A percentile compares a stretch with the other conserved stretches of the same genome.
These are phyloP conservation scores for Elongisporangium prolatum DNA, from an alignment of 352 stramenopile species.

Conservation along the genomic window DNA sequence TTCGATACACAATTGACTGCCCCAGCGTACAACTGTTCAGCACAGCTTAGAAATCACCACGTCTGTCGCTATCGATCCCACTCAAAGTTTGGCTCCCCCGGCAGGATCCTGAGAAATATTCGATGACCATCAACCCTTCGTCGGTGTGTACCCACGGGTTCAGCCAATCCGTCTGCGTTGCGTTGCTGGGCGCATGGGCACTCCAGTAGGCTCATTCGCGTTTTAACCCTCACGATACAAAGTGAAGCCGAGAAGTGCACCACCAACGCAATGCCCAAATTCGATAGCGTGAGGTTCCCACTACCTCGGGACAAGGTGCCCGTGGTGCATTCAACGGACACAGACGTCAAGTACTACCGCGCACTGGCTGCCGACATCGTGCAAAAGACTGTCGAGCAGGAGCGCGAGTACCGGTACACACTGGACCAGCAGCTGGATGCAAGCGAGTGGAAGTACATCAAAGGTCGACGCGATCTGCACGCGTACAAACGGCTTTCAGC, in stretches of 20 bases:
- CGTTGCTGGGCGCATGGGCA: not conserved
- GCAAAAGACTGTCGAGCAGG: slow-evolving; percentile 3
- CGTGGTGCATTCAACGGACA: not conserved
- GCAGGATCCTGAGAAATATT: not conserved
- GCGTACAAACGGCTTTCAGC: slow-evolving; percentile 27
- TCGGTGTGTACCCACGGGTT: not conserved
- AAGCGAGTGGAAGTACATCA: slow-evolving; percentile 29
- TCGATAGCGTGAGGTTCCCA: slow-evolving; percentile 1
- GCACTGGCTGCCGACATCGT: not conserved
- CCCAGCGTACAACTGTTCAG: not conserved
- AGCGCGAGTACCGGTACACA: slow-evolving; percentile 1
- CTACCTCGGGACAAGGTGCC: not conserved
- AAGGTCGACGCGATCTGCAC: slow-evolving; percentile 25
- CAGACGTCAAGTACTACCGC: not conserved
- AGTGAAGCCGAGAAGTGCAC: not conserved
- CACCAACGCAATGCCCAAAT: not conserved
- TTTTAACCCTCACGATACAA: not conserved
- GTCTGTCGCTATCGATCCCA: not conserved
- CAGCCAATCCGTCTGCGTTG: not conserved
- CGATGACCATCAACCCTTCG: not conserved
- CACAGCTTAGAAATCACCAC: not conserved
- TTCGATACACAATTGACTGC: not conserved
- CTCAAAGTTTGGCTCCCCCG: not conserved
- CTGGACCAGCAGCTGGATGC: slow-evolving; percentile 2
- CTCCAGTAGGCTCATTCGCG: not conserved